These are phyloP conservation scores for Rachicladosporium sp. DNA, from an alignment of 2,329 filamentous ascomycete species.

Conservation along the genomic window DNA sequence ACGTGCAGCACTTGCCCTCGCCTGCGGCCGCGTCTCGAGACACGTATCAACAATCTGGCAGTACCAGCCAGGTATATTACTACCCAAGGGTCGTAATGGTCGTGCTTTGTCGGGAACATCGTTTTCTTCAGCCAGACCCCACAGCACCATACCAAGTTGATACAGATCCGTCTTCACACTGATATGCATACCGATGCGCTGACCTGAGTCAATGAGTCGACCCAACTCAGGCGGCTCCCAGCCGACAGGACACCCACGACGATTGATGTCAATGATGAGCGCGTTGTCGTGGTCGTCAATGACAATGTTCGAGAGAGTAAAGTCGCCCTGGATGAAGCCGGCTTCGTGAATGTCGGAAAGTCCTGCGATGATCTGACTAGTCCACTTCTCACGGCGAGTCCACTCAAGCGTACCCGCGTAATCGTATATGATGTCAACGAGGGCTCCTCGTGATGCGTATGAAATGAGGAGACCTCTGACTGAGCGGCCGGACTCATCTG, in stretches of 20 bases:
- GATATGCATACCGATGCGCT: constrained; percentile 92
- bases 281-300: constrained; percentile 74
- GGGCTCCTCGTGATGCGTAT: constrained; percentile 72
- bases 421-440: constrained; percentile 87
- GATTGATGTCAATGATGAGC: constrained; percentile 97
- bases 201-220: constrained; percentile 71
- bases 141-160: constrained; percentile 93
- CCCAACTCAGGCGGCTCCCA: constrained; percentile 95
- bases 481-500: constrained; percentile 59
- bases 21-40: constrained; percentile 59
- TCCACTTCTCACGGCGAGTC: constrained; percentile 71
- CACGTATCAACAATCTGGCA: constrained; percentile 63
- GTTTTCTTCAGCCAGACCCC: constrained; percentile 74
- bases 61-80: constrained; percentile 66
- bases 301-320: constrained; percentile 94
- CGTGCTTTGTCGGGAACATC: constrained; percentile 78
- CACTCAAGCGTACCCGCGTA: constrained; percentile 52
- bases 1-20: constrained; percentile 59
- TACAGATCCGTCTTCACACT: constrained; percentile 95
- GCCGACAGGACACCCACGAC: constrained; percentile 88
- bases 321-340: constrained; percentile 94
- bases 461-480: constrained; percentile 86
- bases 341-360: constrained; percentile 88
- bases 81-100: constrained; percentile 48
- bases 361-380: constrained; percentile 77